Evolutionary conservation across 2,329 filamentous ascomycete species (phyloP).

Genomic region (Cladosporium halotolerans): DNA sequence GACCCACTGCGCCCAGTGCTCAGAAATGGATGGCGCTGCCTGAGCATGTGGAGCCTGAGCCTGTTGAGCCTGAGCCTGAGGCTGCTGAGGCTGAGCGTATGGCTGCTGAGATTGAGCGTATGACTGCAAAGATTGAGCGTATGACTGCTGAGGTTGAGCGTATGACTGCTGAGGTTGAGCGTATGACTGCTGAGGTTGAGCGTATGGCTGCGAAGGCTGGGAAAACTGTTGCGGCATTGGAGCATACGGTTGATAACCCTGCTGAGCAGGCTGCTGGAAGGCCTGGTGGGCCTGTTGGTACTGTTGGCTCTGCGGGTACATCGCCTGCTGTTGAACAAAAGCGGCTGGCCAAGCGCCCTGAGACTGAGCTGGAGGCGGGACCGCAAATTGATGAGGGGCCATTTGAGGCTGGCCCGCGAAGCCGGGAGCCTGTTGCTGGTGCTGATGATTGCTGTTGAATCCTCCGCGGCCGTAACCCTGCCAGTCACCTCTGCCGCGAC

Average conservation of each 20-base stretch:
- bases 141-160: conserved; percentile 15
- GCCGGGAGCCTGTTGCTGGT: conserved; percentile 3
- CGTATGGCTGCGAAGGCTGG: conserved; percentile 19
- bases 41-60: conserved; percentile 1
- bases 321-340: background rate
- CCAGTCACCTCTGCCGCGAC: conserved; percentile 23
- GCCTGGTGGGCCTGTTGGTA: conserved; percentile 26
- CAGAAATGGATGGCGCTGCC: conserved; percentile 13
- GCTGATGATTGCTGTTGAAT: conserved; percentile 13
- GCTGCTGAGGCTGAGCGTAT: conserved; percentile 17
- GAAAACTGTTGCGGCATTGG: conserved; percentile 13
- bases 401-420: background rate
- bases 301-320: conserved; percentile 4
- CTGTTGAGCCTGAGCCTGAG: conserved; percentile 17
- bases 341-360: background rate
- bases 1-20: conserved; percentile 5
- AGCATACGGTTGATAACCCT: conserved; percentile 22
- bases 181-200: conserved; percentile 19
- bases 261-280: conserved; percentile 19
- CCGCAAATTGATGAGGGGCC: background rate
- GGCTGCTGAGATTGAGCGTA: conserved; percentile 14
- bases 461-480: conserved; percentile 20
- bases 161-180: conserved; percentile 17
- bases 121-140: conserved; percentile 17
- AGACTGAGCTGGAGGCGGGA: background rate